These are phyloP conservation scores for Penicillium carneum DNA, from an alignment of 2,329 filamentous ascomycete genomes.

Conservation along the genomic window DNA sequence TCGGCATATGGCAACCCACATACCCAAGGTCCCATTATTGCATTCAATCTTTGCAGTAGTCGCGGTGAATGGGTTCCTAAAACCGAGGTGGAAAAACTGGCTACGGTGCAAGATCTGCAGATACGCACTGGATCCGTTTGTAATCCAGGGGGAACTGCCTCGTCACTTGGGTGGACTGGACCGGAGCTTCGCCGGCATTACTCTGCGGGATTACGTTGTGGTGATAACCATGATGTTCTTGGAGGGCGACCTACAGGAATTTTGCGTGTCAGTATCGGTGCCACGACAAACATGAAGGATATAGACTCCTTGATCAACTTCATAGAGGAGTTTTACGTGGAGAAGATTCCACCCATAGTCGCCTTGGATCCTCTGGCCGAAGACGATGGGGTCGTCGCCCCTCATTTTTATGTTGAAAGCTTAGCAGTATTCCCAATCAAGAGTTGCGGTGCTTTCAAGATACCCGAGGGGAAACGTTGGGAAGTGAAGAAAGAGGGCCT, in stretches of 20 bases:
- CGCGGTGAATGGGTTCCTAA: slow-evolving; percentile 78
- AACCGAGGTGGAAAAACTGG: slow-evolving; percentile 85
- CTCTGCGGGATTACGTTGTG: slow-evolving; percentile 82
- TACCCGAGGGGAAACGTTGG: slow-evolving; percentile 73
- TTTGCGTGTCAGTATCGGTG: slow-evolving; percentile 83
- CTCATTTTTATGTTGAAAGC: slow-evolving; percentile 63
- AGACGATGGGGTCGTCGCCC: slow-evolving; percentile 24
- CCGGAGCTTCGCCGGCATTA: slow-evolving; percentile 88
- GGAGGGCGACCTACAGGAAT: slow-evolving; percentile 86
- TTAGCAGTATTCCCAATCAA: slow-evolving; percentile 90
- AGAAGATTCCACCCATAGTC: slow-evolving; percentile 38
- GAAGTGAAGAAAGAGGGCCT: slow-evolving; percentile 81
- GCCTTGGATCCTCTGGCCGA: slow-evolving; percentile 27
- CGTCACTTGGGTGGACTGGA: slow-evolving; percentile 73
- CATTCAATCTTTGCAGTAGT: slow-evolving; percentile 80
- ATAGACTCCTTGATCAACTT: slow-evolving; percentile 76
- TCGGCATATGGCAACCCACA: slow-evolving; percentile 54
- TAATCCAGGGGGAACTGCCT: slow-evolving; percentile 85
- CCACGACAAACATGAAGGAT: slow-evolving; percentile 83
- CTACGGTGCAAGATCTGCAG: slow-evolving; percentile 78
- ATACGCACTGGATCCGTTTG: slow-evolving; percentile 88
- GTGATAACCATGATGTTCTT: slow-evolving; percentile 80
- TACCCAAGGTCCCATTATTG: slow-evolving; percentile 74
- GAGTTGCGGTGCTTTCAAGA: slow-evolving; percentile 80
- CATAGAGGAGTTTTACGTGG: slow-evolving; percentile 71